A percentile compares a stretch with the other conserved stretches of the same genome.
These are phyloP conservation scores for Blastomyces emzantsi DNA, from an alignment of 2,329 filamentous ascomycete genomes.

Conservation along the genomic window DNA sequence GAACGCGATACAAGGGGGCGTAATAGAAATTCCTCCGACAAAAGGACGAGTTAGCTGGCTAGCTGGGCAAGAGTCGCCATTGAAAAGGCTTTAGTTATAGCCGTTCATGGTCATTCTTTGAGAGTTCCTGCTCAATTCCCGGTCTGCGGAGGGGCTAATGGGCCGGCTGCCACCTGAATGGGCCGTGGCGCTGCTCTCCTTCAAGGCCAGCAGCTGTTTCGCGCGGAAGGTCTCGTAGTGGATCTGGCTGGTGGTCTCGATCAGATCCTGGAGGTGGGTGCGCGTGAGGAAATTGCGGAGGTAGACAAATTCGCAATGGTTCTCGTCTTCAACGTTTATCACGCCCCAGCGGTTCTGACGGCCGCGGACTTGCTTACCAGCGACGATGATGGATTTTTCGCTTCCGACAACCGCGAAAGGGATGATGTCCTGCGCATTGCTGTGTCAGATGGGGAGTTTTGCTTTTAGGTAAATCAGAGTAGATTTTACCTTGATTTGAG, in stretches of 20 bases:
- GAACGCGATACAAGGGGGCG: background rate
- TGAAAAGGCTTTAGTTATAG: slow-evolving; percentile 53
- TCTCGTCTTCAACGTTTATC: slow-evolving; percentile 99
- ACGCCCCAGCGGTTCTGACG: slow-evolving; percentile 99
- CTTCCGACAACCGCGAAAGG: slow-evolving; percentile 97
- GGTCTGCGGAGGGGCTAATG: slow-evolving; percentile 89
- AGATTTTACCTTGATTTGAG: slow-evolving; percentile 78
- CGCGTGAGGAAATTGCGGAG: slow-evolving; percentile 97
- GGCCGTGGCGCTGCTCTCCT: slow-evolving; percentile 83
- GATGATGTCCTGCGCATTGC: slow-evolving; percentile 64
- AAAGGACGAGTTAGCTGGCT: background rate
- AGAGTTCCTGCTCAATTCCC: slow-evolving; percentile 92
- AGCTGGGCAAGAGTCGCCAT: background rate
- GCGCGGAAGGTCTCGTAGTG: slow-evolving; percentile 99
- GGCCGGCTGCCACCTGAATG: slow-evolving; percentile 66
- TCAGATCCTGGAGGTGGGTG: slow-evolving; percentile 95
- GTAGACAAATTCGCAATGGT: slow-evolving; percentile 99
- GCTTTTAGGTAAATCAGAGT: background rate
- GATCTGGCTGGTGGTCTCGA: slow-evolving; percentile 98
- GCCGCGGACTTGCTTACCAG: slow-evolving; percentile 92
- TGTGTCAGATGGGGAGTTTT: background rate
- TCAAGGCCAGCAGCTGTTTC: slow-evolving; percentile 94
- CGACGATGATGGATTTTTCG: slow-evolving; percentile 95
- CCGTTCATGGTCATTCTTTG: slow-evolving; percentile 99
- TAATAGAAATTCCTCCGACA: background rate